Evolutionary conservation across 352 stramenopile genomes (phyloP).

Genomic region (Thalassiosira oceanica): DNA sequence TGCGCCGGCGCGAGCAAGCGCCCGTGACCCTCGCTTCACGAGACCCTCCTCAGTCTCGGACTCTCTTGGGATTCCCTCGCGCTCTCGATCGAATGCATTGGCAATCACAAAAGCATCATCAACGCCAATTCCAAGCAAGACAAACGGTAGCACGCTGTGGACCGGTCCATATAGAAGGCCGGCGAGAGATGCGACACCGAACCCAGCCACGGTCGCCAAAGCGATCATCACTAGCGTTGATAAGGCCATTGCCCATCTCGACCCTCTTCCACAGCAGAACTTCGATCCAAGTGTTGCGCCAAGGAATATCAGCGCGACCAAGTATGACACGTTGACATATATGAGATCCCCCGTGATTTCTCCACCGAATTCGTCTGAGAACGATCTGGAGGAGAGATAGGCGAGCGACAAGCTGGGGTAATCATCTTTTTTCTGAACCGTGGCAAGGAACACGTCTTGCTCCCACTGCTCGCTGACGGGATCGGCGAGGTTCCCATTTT

Average conservation of each 20-base stretch:
- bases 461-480: conserved; percentile 57
- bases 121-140: conserved; percentile 76
- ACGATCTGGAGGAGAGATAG: conserved; percentile 45
- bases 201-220: conserved; percentile 54
- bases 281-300: conserved; percentile 43
- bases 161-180: conserved; percentile 64
- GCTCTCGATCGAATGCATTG: conserved; percentile 72
- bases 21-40: conserved; percentile 24
- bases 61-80: conserved; percentile 35
- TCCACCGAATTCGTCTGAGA: conserved; percentile 56
- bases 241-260: conserved; percentile 52
- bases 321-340: conserved; percentile 49
- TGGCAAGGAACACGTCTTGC: conserved; percentile 40
- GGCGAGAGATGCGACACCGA: conserved; percentile 55
- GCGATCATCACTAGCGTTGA: conserved; percentile 44
- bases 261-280: conserved; percentile 44
- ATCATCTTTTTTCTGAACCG: not conserved
- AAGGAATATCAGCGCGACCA: conserved; percentile 57
- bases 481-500: conserved; percentile 29
- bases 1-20: conserved; percentile 48
- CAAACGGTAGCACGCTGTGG: conserved; percentile 68
- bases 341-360: conserved; percentile 52
- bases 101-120: conserved; percentile 79
- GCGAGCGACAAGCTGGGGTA: conserved; percentile 7
- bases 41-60: conserved; percentile 47